phyloP scores from a whole-genome alignment of 805 yeast species.

The Torulaspora franciscae region DNA sequence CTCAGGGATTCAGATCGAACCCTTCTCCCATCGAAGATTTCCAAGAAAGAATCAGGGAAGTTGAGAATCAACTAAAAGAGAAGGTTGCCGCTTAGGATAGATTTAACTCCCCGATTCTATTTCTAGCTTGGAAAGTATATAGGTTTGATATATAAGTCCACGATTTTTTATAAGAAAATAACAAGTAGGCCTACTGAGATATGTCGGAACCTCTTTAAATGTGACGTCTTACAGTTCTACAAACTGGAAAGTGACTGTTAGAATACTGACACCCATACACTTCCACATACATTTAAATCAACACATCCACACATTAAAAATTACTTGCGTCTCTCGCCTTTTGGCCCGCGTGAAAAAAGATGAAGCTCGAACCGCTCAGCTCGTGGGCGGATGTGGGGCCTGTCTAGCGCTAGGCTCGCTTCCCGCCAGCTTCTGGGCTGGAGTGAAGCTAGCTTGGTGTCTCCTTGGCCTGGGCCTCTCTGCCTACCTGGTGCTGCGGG shows the following conservation, averaged over 20 bases:
- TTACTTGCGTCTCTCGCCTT: no score
- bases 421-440: not conserved
- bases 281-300: not conserved
- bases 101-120: not conserved
- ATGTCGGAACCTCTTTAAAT: no score
- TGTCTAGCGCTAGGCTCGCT: not conserved
- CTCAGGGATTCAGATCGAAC: not conserved
- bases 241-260: no score
- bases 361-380: no score
- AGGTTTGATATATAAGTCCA: slow-evolving; percentile 2
- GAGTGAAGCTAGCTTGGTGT: not conserved
- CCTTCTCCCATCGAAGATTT: slow-evolving; percentile 5
- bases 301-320: not conserved
- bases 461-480: not conserved
- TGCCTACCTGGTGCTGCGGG: not conserved
- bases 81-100: slow-evolving; percentile 7
- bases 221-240: no score
- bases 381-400: not conserved
- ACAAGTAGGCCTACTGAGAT: not conserved
- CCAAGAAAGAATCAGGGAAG: slow-evolving; percentile 11
- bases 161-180: not conserved
- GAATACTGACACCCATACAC: not conserved
- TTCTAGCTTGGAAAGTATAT: not conserved
- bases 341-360: no score
- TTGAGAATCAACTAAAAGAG: slow-evolving; percentile 10